These are phyloP conservation scores for Pyricularia grisea DNA, from an alignment of 2,329 filamentous ascomycete species.

Conservation along the genomic window DNA sequence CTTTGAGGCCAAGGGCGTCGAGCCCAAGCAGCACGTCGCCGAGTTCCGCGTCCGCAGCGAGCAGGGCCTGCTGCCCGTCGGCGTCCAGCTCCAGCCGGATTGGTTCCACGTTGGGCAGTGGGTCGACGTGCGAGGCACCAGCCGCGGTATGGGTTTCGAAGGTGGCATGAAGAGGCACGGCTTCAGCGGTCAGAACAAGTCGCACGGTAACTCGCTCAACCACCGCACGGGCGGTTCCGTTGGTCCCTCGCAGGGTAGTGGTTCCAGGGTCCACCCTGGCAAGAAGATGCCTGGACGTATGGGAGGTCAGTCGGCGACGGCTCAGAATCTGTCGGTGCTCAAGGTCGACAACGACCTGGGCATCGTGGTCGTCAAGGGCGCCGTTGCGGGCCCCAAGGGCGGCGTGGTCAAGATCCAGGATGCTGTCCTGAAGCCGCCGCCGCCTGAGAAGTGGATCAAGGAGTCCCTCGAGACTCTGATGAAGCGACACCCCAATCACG, in stretches of 20 bases:
- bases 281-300: conserved; percentile 98
- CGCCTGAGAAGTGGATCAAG: conserved; percentile 37
- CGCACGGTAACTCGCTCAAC: conserved; percentile 90
- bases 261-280: conserved; percentile 84
- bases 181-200: conserved; percentile 79
- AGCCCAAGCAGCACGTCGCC: conserved; percentile 71
- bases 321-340: conserved; percentile 85
- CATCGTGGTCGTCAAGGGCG: conserved; percentile 78
- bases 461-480: conserved; percentile 31
- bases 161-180: conserved; percentile 98
- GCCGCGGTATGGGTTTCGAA: conserved; percentile 84
- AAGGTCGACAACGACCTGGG: conserved; percentile 82
- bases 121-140: conserved; percentile 73
- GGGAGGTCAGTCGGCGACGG: conserved; percentile 80
- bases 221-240: conserved; percentile 88
- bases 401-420: conserved; percentile 80
- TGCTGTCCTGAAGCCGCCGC: conserved; percentile 70
- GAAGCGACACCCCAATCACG: conserved; percentile 37
- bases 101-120: conserved; percentile 90
- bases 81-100: conserved; percentile 67
- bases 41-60: conserved; percentile 80
- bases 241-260: conserved; percentile 83
- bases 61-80: conserved; percentile 65
- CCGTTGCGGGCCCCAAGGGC: conserved; percentile 81
- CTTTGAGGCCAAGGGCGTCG: conserved; percentile 71